Base-by-base conservation (phyloP, 2,329 filamentous ascomycete genomes). In the Didymella pomorum region DNA sequence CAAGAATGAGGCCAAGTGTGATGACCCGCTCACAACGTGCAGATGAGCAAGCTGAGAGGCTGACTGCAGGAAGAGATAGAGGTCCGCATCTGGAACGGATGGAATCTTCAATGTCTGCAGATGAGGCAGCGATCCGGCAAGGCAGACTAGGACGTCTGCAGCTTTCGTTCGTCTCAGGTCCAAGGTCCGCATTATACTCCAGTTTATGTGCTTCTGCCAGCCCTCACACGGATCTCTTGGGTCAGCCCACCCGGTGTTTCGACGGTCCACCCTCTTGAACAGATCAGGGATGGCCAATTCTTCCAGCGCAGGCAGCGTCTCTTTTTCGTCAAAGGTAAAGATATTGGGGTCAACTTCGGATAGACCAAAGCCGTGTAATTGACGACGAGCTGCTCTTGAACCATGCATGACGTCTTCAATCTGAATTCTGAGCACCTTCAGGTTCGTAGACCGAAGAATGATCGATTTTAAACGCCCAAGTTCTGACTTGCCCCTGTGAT, bases 261-360 rank as follows among this genome's bases (percentile, higher is more conserved):
- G n/a, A 39, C 4, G 18, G 6, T 20, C 35, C 18, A 11, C 35
- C 4, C 42, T 29, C 23, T 21, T 16, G 42, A 39, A 53, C 18
- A 35, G 8, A 10, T 26, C 18, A 18, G n/a, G 21, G 14, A 53
- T 12, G 25, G 33, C 26, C 9, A 53, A 20, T 10, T 46, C 51
- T 18, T 53, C 51, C 16, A 53, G 25, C 5, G 43, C 18, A 4
- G 42, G 42, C 21, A 53, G 16, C 51, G 47, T 33, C 10, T 53
- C 43, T 8, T 25, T 8, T 20, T 46, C 18, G 5, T 46, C 8
- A 25, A 53, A 53, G 3, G 29, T 28, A 23, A 53, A 53, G 3
- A 8, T 39, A 2, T 28, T 12, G 1, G 51, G 51, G 14, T 46
- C 31, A 8, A 9, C n/a, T 11, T 20, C 23, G 14, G 51, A 25